These are phyloP conservation scores for Solanum aculeatissimum DNA, from an alignment of 305 asterid genomes.

Conservation along the genomic window DNA sequence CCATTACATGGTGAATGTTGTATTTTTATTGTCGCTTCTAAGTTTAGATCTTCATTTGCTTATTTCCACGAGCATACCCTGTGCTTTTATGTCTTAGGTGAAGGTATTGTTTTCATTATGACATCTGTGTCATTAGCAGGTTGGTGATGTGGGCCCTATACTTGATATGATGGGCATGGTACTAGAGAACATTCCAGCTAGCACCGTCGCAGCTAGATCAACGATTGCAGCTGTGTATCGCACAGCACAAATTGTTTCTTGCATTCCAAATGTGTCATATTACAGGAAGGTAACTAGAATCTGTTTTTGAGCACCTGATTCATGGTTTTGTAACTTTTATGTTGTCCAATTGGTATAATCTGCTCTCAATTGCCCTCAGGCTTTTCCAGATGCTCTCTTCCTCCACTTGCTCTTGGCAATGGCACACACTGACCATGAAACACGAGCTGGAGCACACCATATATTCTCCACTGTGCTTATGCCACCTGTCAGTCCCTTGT, in stretches of 20 bases:
- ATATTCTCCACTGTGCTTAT: slow-evolving; percentile 37
- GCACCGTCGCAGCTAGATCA: slow-evolving; percentile 24
- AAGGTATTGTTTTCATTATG: neutral
- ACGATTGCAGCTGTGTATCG: slow-evolving; percentile 31
- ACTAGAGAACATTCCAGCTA: slow-evolving; percentile 32
- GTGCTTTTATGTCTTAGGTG: neutral
- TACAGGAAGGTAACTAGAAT: slow-evolving; percentile 20
- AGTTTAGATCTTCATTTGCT: neutral
- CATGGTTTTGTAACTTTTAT: neutral
- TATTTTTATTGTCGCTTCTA: neutral
- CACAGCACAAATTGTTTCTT: slow-evolving; percentile 29
- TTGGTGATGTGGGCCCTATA: slow-evolving; percentile 40
- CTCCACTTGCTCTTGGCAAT: slow-evolving; percentile 44
- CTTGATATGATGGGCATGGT: slow-evolving; percentile 42
- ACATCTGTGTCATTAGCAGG: slow-evolving; percentile 14
- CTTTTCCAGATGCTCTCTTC: slow-evolving; percentile 42
- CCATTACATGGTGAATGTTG: neutral
- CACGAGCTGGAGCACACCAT: slow-evolving; percentile 34
- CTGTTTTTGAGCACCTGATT: neutral
- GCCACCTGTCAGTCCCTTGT: slow-evolving; percentile 27
- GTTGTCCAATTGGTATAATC: neutral
- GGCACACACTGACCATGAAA: slow-evolving; percentile 40
- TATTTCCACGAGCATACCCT: neutral
- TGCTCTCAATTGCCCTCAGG: slow-evolving; percentile 17
- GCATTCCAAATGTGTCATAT: slow-evolving; percentile 32